Conservation (phyloP, 179 eudicot species). For the Silene vulgaris region DNA sequence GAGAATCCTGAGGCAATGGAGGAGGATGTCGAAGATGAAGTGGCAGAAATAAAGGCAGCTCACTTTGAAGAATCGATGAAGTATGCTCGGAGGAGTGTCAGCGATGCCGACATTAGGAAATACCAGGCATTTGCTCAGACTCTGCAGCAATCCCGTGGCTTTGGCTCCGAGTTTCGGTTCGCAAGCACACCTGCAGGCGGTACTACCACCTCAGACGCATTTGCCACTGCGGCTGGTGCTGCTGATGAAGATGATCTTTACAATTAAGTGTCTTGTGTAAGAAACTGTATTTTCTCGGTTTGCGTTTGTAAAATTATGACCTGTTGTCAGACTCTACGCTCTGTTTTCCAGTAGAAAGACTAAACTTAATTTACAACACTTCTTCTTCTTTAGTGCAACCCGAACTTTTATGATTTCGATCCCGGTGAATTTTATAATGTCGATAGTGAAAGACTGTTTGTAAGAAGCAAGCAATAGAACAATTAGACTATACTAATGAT, state of each 20-base stretch:
- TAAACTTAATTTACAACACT: not conserved
- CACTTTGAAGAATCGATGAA: slow-evolving; percentile 89
- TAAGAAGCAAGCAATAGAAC: too few relatives aligned
- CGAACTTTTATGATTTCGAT: too few relatives aligned
- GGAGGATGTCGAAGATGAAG: slow-evolving; percentile 79
- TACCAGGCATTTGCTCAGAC: slow-evolving; percentile 87
- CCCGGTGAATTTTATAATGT: too few relatives aligned
- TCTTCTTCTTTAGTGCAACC: not conserved
- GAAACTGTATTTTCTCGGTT: not conserved
- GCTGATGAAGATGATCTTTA: slow-evolving; percentile 82
- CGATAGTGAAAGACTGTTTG: too few relatives aligned
- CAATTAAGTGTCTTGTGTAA: slow-evolving; percentile 32
- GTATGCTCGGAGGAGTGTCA: slow-evolving; percentile 78
- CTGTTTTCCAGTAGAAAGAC: not conserved
- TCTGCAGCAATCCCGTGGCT: slow-evolving; percentile 79
- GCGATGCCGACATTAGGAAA: slow-evolving; percentile 81
- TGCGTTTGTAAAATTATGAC: not conserved
- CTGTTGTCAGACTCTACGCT: not conserved
- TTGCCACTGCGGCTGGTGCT: slow-evolving; percentile 59
- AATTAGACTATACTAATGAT: too few relatives aligned
- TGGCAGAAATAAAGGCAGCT: slow-evolving; percentile 68
- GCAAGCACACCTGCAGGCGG: slow-evolving; percentile 33
- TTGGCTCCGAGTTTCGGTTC: slow-evolving; percentile 67
- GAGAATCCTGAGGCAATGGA: slow-evolving; percentile 86
- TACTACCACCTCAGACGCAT: slow-evolving; percentile 45